Evolutionary conservation across 2,329 filamentous ascomycete genomes (phyloP), one percentile per base, ranked within the genome.

Genomic region (Epichloe amarillans): DNA sequence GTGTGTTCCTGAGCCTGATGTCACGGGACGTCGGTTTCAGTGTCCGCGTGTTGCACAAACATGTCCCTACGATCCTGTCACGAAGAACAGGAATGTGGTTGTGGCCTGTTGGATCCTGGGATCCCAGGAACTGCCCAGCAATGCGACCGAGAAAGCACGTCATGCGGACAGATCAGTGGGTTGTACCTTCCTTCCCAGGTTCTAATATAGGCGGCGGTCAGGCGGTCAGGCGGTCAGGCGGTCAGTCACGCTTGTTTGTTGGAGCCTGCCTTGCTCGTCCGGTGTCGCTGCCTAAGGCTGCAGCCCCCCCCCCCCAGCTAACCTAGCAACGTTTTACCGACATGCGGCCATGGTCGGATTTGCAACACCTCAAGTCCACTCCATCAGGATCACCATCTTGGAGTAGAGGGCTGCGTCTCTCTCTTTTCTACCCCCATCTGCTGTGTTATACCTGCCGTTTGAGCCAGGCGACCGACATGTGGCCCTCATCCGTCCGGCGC

Each of bases 401-500:
- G 56, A 55, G 53, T 54, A 53, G 17, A 51, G 49, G 54, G 48
- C 49, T 53, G 56, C 51, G 19, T 52, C 41, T 45, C 49, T 50
- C 37, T 55, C 47, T 49, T 56, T 52, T 41, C 52, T 50, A 39
- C 49, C 50, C 43, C 50, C 3, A 14, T 14, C 38, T 54, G 51
- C 53, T 46, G 49, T 50, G 19, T 41, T 39, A 17, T 26, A 10
- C 40, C 33, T 36, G 42, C 38, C 42, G 49, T 49, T 51, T 53
- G 57, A 57, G 52, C 54, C 58, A 54, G 62, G 58, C 57, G 55
- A 54, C 60, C 69, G 21, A 61, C 58, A 79, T 79, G 75, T 63
- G 80, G 63, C 74, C 75, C 60, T 71, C 71, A 51, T 77, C 76
- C 61, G 69, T 79, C 66, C 74, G 77, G 64, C 76, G 76, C 60